These are phyloP conservation scores for Diaporthe ampelina DNA, from an alignment of 2,329 filamentous ascomycete genomes.

Conservation along the genomic window DNA sequence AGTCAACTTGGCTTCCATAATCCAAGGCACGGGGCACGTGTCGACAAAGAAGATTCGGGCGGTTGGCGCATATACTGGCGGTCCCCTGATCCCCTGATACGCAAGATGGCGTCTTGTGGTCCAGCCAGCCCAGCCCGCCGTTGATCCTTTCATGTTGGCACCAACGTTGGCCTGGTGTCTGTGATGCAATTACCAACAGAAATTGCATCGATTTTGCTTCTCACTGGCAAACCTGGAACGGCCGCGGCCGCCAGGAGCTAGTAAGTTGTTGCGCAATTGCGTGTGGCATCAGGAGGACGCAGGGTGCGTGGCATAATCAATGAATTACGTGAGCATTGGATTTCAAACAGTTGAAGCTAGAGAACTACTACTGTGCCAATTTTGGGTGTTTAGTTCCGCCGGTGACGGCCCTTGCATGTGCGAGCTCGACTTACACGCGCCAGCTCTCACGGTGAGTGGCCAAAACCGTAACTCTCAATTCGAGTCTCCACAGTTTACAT, in stretches of 20 bases:
- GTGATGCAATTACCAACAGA: slow-evolving; percentile 27
- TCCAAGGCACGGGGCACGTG: slow-evolving; percentile 18
- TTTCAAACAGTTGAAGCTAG: slow-evolving; percentile 24
- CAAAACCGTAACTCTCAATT: not conserved
- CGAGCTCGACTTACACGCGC: slow-evolving; percentile 19
- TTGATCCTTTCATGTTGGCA: slow-evolving; percentile 2
- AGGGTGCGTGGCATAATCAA: not conserved
- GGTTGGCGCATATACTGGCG: slow-evolving; percentile 11
- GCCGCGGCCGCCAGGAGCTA: not conserved
- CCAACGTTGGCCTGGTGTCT: not conserved
- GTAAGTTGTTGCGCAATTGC: slow-evolving; percentile 15
- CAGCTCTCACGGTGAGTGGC: not conserved
- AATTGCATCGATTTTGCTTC: not conserved
- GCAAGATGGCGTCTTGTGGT: slow-evolving; percentile 22
- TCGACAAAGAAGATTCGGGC: not conserved
- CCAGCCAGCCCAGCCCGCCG: not conserved
- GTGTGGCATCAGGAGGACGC: not conserved
- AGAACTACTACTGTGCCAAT: not conserved
- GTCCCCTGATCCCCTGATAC: not conserved
- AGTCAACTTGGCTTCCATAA: slow-evolving; percentile 8
- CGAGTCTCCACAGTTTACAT: slow-evolving; percentile 6
- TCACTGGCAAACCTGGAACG: not conserved
- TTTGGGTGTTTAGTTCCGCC: slow-evolving; percentile 22
- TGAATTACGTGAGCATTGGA: slow-evolving; percentile 26
- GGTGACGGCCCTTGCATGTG: slow-evolving; percentile 22